Base-by-base conservation (phyloP, 2,329 filamentous ascomycete species). In the Bipolaris cookei region DNA sequence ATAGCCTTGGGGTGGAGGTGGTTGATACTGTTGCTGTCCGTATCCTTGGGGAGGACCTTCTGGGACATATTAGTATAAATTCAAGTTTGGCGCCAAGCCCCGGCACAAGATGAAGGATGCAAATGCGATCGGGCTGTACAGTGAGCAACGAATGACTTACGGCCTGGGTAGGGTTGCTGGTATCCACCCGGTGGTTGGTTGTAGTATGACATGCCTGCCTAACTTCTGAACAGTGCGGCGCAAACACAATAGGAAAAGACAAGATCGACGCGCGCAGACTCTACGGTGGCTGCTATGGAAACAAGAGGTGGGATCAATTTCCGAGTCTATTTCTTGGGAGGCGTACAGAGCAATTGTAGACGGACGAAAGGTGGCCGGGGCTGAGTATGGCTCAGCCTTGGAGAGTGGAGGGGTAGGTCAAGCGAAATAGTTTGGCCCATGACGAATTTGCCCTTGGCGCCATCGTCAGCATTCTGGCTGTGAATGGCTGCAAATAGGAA, bases 101-200 rank as follows among this genome's bases (percentile, higher is more conserved):
- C 25, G 30, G 35, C 46, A 53, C 30, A 38, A 1, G 34, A 55
- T 38, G 43, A 54, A 56, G 48, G 32, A 43, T 60, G 49, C 47
- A 21, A 47, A 43, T 56, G 57, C 61, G 41, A 16, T 34, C 51
- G 46, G 53, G 54, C 38, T 62, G 49, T 57, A 39, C 46, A 44
- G 41, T n/a, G 41, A 51, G 50, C 39, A 44, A 7, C 41, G 58
- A 23, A 21, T 39, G 51, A 73, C 72, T 68, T 68, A 75, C 72
- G 66, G 53, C 68, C 66, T 53, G 67, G 68, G 51, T 68, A 64
- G 43, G 68, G 69, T 30, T 69, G 69, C 34, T 65, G 65, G 48
- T 70, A 73, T 34, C 69, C 70, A 18, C 65, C 67, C 13, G 59
- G 66, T 47, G 65, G 70, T 43, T 72, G 68, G 46, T 69, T 61